Conservation (phyloP, 805 yeast genomes). For the Barnettozyma populi region DNA sequence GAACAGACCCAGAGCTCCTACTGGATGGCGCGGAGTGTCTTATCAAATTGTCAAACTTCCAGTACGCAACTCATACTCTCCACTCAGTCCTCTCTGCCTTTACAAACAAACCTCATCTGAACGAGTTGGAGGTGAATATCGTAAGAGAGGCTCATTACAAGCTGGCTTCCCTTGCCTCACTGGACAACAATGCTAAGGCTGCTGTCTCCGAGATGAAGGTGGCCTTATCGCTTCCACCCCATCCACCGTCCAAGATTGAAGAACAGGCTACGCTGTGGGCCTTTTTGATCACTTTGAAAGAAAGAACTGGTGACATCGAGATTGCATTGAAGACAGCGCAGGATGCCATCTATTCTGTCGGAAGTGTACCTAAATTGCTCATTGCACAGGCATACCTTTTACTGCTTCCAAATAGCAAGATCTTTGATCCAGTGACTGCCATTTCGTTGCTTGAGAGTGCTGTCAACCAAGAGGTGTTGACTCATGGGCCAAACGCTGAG, state of each 20-base stretch:
- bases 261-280: slow-evolving; percentile 50
- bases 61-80: slow-evolving; percentile 43
- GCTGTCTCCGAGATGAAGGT: slow-evolving; percentile 46
- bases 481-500: slow-evolving; percentile 17
- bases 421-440: slow-evolving; percentile 32
- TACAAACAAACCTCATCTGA: slow-evolving; percentile 25
- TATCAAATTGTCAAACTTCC: slow-evolving; percentile 36
- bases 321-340: slow-evolving; percentile 48
- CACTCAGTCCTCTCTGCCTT: slow-evolving; percentile 37
- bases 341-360: slow-evolving; percentile 40
- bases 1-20: slow-evolving; percentile 42
- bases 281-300: slow-evolving; percentile 45
- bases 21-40: slow-evolving; percentile 44
- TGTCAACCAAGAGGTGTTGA: slow-evolving; percentile 19
- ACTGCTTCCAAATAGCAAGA: slow-evolving; percentile 29
- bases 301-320: slow-evolving; percentile 36
- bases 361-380: slow-evolving; percentile 38
- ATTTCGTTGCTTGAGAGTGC: slow-evolving; percentile 32
- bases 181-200: slow-evolving; percentile 43
- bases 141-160: slow-evolving; percentile 50
- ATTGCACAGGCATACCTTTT: slow-evolving; percentile 46
- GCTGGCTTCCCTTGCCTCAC: slow-evolving; percentile 48
- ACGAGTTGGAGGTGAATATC: slow-evolving; percentile 36
- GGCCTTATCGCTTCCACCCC: slow-evolving; percentile 46
- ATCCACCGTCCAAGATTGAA: slow-evolving; percentile 38